Evolutionary conservation across 371 early-diverging fungal species (phyloP), one percentile per base, ranked within the genome.

Genomic region (Haplosporangium sp.): DNA sequence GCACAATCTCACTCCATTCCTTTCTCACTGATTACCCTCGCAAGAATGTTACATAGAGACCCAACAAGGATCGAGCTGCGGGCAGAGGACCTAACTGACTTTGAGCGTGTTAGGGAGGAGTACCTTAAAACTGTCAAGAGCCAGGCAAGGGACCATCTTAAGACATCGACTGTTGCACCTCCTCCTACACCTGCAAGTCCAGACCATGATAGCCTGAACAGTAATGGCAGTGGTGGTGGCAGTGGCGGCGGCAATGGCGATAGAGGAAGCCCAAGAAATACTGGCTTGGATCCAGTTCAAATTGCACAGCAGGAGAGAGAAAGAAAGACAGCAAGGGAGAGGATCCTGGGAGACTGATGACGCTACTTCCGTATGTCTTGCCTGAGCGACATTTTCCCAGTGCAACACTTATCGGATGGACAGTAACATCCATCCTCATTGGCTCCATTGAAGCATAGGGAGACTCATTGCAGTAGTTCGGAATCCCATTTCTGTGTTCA

Each of bases 31-130:
- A 38, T 21, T n/a, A 13, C 16, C 42, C 16, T 5, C 42, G 29
- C 36, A 7, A n/a, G 38, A 23, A 80, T 80, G 80, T 57, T 80
- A 10, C 66, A 71, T 47, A 62, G 80, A 14, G 75, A 80, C 46
- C 80, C 80, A 10, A 74, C 80, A 7, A 45, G 80, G 41, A 70
- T 80, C 51, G 80, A 80, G 20, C 52, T 80, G 37, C 42, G 59
- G 38, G 51, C 69, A 13, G 75, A 74, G 46, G 75, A 80, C 52
- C 36, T 70, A 2, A 42, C 51, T 7, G 80, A 80, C 50, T 69
- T 80, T 37, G 74, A 80, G n/a, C 59, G 51, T 7, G 69, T 69
- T 11, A 60, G 63, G 47, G 80, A 73, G 52, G 67, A 80, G 47
- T 74, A 80, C 48, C 57, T 68, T 41, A 67, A 62, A 51, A 40